Evolutionary conservation across 1,139 yeast species (phyloP), one percentile per base, ranked within the genome.

Genomic region (Casaregolazyma suthepensis): DNA sequence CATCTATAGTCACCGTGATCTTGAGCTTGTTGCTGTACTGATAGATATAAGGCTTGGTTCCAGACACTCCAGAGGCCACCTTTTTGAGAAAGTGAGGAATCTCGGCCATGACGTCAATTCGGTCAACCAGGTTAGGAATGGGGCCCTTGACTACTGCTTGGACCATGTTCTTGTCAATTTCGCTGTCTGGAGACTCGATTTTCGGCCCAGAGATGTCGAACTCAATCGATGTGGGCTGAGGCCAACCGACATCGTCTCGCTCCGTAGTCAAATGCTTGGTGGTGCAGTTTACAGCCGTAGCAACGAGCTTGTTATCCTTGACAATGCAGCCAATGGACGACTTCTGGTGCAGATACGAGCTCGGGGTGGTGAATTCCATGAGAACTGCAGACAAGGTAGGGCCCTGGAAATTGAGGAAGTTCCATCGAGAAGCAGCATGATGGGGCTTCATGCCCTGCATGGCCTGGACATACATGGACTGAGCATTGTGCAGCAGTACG

Each of bases 391-490:
- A 77, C 63, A 78, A 75, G 44, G 82, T 75, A 49, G 82, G 79
- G 22, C 95, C 86, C 67, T 89, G 96, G 78, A 87, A 91, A 71
- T 88, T 87, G 61, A 88, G 73, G 70, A 93, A 93, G 72, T 93
- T 94, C 99, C 99, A 93, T 22, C 90, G 74, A 59, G 95, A 88
- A 54, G 99, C 99, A 38, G 97, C 97, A 71, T 93, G 99, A 71
- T 93, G 98, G 13, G 99, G 99, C 72, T 93, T 93, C 98, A 93
- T 91, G 57, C 98, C 98, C 75, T 93, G 99, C 62, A 90, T 74
- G n/a, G 99, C 99, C 95, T 88, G 86, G 50, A 93, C 96, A 68
- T 84, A 90, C 96, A 91, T 86, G 54, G 89, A 82, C 54, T 65
- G 74, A 46, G 87, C 89, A 42, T 79, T 75, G 52, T 81, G 69